Base-by-base conservation (phyloP, 1,139 yeast species). In the Saccharomyces hybrid region DNA sequence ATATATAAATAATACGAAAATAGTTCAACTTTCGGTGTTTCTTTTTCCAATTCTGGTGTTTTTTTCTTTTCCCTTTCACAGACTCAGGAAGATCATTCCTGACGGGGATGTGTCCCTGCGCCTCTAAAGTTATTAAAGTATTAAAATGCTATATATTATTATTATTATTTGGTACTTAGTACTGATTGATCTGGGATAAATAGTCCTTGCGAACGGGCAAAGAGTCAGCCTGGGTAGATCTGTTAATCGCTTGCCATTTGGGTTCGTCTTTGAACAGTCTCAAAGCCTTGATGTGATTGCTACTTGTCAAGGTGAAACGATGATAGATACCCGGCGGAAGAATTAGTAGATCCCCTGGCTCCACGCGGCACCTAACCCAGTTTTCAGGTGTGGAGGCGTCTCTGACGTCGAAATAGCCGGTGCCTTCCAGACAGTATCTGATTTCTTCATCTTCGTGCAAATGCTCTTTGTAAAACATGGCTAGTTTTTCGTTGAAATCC, bases 371-470 rank as follows among this genome's bases (percentile, higher is more conserved):
- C 59, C 98, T 80, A 56, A 93, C 78, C 99, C 99, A 93, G 57
- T 75, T 72, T 64, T 86, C 90, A 46, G 78, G 73, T 41, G 69
- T 59, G 19, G 73, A 67, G 65, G 81, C 84, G 66, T 81, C 84
- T 59, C 97, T 79, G 8, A 93, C 90, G 66, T 93, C 98, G 68
- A 93, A 93, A 71, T 81, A 93, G 0, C 99, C 98, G 58, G 83
- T 88, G 8, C 99, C 99, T 28, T 86, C 97, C 31, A 86, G 69
- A 56, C 90, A 81, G 72, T 90, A 91, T 60, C 99, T 78, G 69
- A 93, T 93, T 74, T 93, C 99, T 72, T 93, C 99, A 69, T 93
- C 99, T 70, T 93, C 98, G 69, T 93, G 99, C 61, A 88, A 77
- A 71, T 93, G 99, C 70, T 93, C 98, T 51, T 81, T 77, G 73